phyloP scores from a whole-genome alignment of 139 green algal species.

The Coelastrella sp. region DNA sequence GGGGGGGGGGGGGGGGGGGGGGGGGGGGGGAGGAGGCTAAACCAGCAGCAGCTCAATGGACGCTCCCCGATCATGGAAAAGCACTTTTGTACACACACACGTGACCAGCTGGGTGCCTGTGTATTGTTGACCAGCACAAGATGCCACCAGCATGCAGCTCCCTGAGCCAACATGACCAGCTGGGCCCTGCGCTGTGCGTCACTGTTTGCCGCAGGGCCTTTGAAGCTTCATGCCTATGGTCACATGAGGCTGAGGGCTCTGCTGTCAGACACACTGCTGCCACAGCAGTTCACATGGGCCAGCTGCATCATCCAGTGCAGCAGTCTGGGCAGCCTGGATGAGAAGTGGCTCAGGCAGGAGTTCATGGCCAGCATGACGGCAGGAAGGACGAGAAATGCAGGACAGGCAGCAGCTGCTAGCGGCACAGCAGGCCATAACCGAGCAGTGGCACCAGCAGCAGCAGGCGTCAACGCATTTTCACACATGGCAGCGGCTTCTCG shows the following conservation, averaged over 20 bases:
- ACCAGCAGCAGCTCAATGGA: no score
- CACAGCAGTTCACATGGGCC: background rate
- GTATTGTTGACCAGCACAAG: background rate
- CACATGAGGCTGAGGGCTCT: conserved; percentile 3
- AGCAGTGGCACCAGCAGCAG: conserved; percentile 4
- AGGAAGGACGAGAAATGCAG: conserved; percentile 20
- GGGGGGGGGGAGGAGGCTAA: no score
- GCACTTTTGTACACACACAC: no score
- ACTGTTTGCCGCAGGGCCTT: background rate
- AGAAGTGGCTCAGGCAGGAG: conserved; percentile 74
- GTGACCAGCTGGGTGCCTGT: background rate
- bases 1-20: no score
- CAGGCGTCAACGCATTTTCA: background rate
- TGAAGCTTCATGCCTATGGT: conserved; percentile 62
- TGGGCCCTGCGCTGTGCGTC: no score
- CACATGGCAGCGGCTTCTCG: background rate
- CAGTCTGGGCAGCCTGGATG: conserved; percentile 73
- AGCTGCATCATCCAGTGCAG: conserved; percentile 77
- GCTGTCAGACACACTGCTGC: background rate
- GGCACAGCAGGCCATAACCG: conserved; percentile 39
- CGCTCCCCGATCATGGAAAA: no score
- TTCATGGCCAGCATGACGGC: conserved; percentile 67
- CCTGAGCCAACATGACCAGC: no score
- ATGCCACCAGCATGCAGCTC: no score
- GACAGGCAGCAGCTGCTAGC: conserved; percentile 43